Evolutionary conservation across 202 grass and related monocot species (phyloP).

Genomic region (Digitaria exilis): DNA sequence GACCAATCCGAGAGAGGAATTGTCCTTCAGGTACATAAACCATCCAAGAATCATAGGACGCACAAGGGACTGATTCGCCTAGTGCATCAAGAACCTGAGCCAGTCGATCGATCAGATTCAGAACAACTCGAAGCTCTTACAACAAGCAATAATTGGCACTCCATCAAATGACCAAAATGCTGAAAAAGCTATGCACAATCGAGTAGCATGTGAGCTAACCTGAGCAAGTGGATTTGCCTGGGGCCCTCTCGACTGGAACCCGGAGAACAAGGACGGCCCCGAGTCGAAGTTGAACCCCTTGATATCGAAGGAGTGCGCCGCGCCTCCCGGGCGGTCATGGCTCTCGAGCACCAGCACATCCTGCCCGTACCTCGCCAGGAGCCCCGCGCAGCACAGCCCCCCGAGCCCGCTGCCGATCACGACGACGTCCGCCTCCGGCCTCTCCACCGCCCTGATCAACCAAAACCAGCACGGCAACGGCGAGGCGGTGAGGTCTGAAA

Average conservation of each 20-base stretch:
- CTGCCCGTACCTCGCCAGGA: constrained; percentile 81
- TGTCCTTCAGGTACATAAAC: constrained; percentile 91
- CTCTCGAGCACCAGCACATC: constrained; percentile 93
- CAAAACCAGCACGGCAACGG: neutral
- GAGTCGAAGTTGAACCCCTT: constrained; percentile 98
- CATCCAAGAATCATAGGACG: constrained; percentile 95
- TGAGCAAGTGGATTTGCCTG: constrained; percentile 96
- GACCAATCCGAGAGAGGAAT: constrained; percentile 81
- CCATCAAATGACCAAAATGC: neutral
- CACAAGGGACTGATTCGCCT: constrained; percentile 73
- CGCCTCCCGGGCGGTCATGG: constrained; percentile 85
- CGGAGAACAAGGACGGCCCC: constrained; percentile 93
- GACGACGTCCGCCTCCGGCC: constrained; percentile 80
- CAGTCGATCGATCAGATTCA: constrained; percentile 35
- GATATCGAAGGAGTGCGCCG: constrained; percentile 94
- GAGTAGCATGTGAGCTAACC: constrained; percentile 61
- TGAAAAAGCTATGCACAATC: neutral
- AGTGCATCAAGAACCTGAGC: constrained; percentile 89
- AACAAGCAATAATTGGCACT: neutral
- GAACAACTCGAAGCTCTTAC: constrained; percentile 7
- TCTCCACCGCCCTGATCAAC: constrained; percentile 51
- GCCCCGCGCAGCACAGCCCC: constrained; percentile 81
- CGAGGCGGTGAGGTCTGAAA: neutral
- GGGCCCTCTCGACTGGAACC: constrained; percentile 87
- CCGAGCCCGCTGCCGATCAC: constrained; percentile 93